Conservation (phyloP, 1,284 basidiomycete genomes). For the Pterula multifida region DNA sequence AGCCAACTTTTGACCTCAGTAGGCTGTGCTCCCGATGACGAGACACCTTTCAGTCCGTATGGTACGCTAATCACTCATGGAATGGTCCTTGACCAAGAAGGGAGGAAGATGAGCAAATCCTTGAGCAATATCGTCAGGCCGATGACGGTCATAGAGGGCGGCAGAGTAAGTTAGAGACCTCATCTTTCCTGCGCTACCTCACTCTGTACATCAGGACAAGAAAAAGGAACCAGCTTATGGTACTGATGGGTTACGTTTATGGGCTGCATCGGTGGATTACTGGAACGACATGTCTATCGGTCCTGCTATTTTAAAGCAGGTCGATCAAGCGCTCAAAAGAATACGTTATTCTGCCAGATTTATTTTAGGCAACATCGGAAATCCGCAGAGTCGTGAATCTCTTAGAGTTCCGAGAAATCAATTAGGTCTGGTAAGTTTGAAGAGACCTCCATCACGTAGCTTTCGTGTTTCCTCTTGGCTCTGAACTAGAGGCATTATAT, state of each 20-base stretch:
- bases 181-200: background rate
- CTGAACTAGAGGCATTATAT: background rate
- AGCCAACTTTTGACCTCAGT: constrained; percentile 84
- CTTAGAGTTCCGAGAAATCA: constrained; percentile 30
- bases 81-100: constrained; percentile 87
- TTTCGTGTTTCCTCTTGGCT: constrained; percentile 6
- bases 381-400: constrained; percentile 19
- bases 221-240: constrained; percentile 74
- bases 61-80: constrained; percentile 87
- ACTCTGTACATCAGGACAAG: constrained; percentile 33
- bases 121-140: constrained; percentile 89
- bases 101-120: constrained; percentile 98
- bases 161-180: constrained; percentile 41
- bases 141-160: constrained; percentile 69
- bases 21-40: constrained; percentile 27
- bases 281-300: constrained; percentile 85
- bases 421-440: constrained; percentile 48
- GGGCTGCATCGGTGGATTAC: constrained; percentile 90
- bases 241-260: constrained; percentile 79
- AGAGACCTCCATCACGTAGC: background rate
- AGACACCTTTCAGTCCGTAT: constrained; percentile 51
- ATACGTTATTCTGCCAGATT: constrained; percentile 88
- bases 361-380: constrained; percentile 70
- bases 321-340: constrained; percentile 73
- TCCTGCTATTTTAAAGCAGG: constrained; percentile 65